phyloP scores from a whole-genome alignment of 2,329 filamentous ascomycete genomes.

The Aspergillus fumigatus region DNA sequence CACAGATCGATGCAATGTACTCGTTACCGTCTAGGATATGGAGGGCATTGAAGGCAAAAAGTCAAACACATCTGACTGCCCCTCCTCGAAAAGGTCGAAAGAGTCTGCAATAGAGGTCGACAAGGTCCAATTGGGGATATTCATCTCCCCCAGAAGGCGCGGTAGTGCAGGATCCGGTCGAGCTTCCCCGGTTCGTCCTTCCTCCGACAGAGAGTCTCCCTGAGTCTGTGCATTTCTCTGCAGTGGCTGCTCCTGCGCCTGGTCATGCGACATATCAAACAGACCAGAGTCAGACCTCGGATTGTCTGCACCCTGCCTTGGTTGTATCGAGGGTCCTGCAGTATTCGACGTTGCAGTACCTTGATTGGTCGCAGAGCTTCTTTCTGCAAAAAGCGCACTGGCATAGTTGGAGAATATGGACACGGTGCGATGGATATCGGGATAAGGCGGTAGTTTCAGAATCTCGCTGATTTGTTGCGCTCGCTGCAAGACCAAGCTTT shows the following conservation, averaged over 20 bases:
- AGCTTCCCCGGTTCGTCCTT: slow-evolving; percentile 15
- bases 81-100: slow-evolving; percentile 34
- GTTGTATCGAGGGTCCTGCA: background rate
- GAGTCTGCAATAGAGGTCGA: slow-evolving; percentile 35
- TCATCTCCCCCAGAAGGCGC: slow-evolving; percentile 25
- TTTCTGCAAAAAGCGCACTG: slow-evolving; percentile 28
- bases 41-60: slow-evolving; percentile 33
- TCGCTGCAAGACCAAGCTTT: slow-evolving; percentile 25
- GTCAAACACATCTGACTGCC: slow-evolving; percentile 34
- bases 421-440: slow-evolving; percentile 36
- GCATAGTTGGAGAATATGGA: slow-evolving; percentile 36
- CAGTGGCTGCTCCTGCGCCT: background rate
- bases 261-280: background rate
- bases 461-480: slow-evolving; percentile 31
- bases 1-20: background rate
- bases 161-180: slow-evolving; percentile 14
- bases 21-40: slow-evolving; percentile 14
- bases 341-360: background rate
- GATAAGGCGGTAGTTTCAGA: slow-evolving; percentile 32
- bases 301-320: background rate
- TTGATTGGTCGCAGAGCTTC: slow-evolving; percentile 9
- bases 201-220: slow-evolving; percentile 13
- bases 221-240: slow-evolving; percentile 13
- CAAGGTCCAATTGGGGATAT: slow-evolving; percentile 33
- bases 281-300: slow-evolving; percentile 2